phyloP scores from a whole-genome alignment of 345 rosid genomes.

The Brassica juncea region DNA sequence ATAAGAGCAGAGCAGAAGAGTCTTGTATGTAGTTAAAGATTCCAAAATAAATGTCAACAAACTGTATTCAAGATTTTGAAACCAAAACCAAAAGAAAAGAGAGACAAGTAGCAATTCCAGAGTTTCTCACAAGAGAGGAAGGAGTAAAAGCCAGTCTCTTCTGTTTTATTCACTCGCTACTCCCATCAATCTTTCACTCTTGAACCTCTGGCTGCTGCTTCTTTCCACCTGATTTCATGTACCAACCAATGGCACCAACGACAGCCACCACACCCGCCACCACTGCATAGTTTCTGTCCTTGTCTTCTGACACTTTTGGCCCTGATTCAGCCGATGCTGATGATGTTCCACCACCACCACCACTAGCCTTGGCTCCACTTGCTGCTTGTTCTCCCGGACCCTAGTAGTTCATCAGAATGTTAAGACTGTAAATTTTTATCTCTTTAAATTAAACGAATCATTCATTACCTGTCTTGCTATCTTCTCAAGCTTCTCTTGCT shows the following conservation, averaged over 20 bases:
- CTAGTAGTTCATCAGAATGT: slow-evolving; percentile 44
- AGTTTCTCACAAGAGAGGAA: slow-evolving; percentile 20
- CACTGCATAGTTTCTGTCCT: slow-evolving; percentile 76
- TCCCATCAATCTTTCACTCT: slow-evolving; percentile 45
- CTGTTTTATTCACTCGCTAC: slow-evolving; percentile 26
- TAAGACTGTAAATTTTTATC: background rate
- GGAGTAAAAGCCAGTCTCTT: slow-evolving; percentile 6
- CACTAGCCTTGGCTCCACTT: slow-evolving; percentile 48
- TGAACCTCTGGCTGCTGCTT: slow-evolving; percentile 60
- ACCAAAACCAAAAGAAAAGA: slow-evolving; percentile 10
- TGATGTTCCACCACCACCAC: slow-evolving; percentile 28
- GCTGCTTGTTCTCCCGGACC: slow-evolving; percentile 61
- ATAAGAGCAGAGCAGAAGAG: background rate
- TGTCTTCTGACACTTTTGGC: slow-evolving; percentile 71
- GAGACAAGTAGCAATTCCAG: slow-evolving; percentile 10
- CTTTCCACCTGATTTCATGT: slow-evolving; percentile 68
- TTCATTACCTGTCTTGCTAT: slow-evolving; percentile 73
- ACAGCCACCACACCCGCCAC: slow-evolving; percentile 67
- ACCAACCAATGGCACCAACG: slow-evolving; percentile 84
- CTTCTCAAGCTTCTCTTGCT: slow-evolving; percentile 89
- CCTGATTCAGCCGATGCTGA: slow-evolving; percentile 51
- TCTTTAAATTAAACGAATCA: background rate
- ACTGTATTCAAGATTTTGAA: background rate
- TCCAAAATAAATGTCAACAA: background rate
- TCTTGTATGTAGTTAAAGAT: background rate